Evolutionary conservation across 2,329 filamentous ascomycete species (phyloP).

Genomic region (Metarhizium guizhouense): DNA sequence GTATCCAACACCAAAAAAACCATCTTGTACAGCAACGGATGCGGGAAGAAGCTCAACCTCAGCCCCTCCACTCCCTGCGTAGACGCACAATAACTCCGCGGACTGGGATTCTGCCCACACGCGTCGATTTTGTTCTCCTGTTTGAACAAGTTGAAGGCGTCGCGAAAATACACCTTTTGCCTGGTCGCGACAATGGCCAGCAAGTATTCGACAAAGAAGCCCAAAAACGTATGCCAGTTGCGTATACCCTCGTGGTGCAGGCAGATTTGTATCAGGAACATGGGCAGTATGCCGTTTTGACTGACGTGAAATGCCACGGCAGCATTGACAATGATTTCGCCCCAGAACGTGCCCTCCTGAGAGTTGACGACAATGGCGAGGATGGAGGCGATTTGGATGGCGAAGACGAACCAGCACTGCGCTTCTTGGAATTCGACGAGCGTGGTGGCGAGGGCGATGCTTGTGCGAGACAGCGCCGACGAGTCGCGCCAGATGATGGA

Average conservation of each 20-base stretch:
- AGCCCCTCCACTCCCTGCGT: conserved; percentile 24
- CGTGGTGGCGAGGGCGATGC: conserved; percentile 29
- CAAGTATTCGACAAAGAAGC: conserved; percentile 29
- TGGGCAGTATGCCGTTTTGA: conserved; percentile 27
- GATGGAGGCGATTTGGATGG: conserved; percentile 30
- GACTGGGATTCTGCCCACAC: conserved; percentile 28
- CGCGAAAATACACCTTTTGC: conserved; percentile 25
- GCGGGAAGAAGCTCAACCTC: conserved; percentile 26
- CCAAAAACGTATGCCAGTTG: conserved; percentile 31
- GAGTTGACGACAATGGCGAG: conserved; percentile 31
- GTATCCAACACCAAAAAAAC: conserved; percentile 27
- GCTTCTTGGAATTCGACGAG: conserved; percentile 32
- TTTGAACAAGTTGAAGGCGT: conserved; percentile 25
- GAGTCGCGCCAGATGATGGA: conserved; percentile 28
- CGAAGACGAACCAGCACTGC: conserved; percentile 30
- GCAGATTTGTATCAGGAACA: conserved; percentile 28
- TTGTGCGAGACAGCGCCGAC: conserved; percentile 26
- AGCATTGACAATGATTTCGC: conserved; percentile 28
- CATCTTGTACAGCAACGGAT: conserved; percentile 28
- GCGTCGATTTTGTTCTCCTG: conserved; percentile 20
- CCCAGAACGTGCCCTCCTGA: conserved; percentile 30
- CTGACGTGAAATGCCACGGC: conserved; percentile 28
- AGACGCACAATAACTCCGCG: conserved; percentile 27
- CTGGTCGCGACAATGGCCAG: conserved; percentile 28
- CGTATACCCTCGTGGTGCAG: conserved; percentile 30